Conservation (phyloP, 202 grass and related monocot genomes). For the Dendrocalamus latiflorus region DNA sequence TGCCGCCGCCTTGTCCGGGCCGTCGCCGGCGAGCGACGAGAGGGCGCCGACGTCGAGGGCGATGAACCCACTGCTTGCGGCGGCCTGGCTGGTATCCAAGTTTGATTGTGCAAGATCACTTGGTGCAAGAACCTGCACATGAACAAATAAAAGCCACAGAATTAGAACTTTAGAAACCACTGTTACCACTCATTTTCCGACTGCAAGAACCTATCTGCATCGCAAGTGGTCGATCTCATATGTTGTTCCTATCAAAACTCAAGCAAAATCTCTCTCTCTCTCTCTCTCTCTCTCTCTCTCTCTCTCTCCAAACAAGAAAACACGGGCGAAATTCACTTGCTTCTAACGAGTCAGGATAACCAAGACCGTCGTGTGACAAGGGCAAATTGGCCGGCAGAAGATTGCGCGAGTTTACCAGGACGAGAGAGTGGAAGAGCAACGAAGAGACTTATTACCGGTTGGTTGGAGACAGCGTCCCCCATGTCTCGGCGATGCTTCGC, state of each 20-base stretch:
- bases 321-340: neutral
- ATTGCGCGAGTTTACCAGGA: neutral
- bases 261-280: too few species aligned
- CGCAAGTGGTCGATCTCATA: neutral
- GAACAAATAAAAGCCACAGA: neutral
- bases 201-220: neutral
- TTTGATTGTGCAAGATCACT: neutral
- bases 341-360: too few species aligned
- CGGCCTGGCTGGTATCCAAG: neutral
- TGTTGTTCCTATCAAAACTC: too few species aligned
- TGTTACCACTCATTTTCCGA: too few species aligned
- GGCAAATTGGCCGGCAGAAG: neutral
- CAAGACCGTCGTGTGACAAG: neutral
- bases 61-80: conserved; percentile 39
- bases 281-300: too few species aligned
- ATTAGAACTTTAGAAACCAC: too few species aligned
- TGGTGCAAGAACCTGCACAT: neutral
- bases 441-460: conserved; percentile 25
- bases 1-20: conserved; percentile 12
- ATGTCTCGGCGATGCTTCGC: too few species aligned
- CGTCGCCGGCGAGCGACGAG: conserved; percentile 39
- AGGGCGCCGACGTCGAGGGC: conserved; percentile 60
- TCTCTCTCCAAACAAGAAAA: neutral
- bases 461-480: conserved; percentile 29
- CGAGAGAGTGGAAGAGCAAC: neutral